Evolutionary conservation across 2,329 filamentous ascomycete genomes (phyloP), one percentile per base, ranked within the genome.

Genomic region (Aschersonia sp.): DNA sequence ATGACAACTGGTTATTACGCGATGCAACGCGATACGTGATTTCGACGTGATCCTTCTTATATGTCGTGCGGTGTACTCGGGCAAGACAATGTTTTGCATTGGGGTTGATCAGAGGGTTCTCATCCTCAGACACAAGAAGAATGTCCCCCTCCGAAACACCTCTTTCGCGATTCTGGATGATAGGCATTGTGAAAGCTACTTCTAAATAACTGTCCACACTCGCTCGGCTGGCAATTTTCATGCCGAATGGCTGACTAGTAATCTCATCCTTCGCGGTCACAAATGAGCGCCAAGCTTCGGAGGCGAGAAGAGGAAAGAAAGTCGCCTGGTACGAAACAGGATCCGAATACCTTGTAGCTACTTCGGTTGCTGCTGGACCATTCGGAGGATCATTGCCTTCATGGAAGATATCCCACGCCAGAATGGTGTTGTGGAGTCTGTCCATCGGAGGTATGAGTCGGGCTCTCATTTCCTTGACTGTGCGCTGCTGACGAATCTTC

Each of bases 211-310:
- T 84, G 64, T 98, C 92, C 9, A 98, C 88, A 44, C 82, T 92
- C 58, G 92, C 81, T 51, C 92, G 84, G 57, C 85, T 94, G 45
- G 85, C 77, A 47, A 98, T 78, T 59, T 89, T 94, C 63, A 97
- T 80, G 51, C 88, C 87, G 58, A 95, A 94, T 0, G 86, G 71
- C 59, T 83, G 87, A 53, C 81, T 79, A 22, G 77, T 85, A 44
- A 82, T 79, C 63, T 98, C 92, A 58, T 96, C 87, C 61, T 89
- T 89, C 22, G 86, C 78, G 45, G 87, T 89, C 46, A 94, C 82
- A 61, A 98, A 92, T 5, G 86, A 85, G 60, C 94, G 85, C 92
- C 92, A 98, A 32, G 90, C 90, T 69, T 98, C 92, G 30, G 94
- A 83, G 32, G 92, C 80, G 35, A 98, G 73, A 29, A 98, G 72